Evolutionary conservation across 129 eudicot species (phyloP).

Genomic region (Tanacetum coccineum): DNA sequence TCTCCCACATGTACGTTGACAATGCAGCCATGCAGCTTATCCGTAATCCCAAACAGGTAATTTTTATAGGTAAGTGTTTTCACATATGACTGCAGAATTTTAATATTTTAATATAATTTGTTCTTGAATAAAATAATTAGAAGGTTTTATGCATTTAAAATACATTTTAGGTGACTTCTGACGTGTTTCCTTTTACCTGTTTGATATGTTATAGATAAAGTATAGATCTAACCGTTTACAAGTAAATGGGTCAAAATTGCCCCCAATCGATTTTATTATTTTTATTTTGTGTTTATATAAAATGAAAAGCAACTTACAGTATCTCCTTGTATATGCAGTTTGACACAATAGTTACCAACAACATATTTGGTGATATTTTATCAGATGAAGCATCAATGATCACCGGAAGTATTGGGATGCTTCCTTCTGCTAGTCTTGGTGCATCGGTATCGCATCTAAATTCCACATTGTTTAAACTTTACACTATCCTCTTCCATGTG

Average conservation of each 20-base stretch:
- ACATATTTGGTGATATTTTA: slow-evolving; percentile 91
- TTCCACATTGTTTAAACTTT: slow-evolving; percentile 1
- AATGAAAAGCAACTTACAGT: background rate
- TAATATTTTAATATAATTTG: background rate
- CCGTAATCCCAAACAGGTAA: slow-evolving; percentile 90
- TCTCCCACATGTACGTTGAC: slow-evolving; percentile 96
- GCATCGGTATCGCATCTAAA: slow-evolving; percentile 42
- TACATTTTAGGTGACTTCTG: background rate
- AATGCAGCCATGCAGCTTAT: slow-evolving; percentile 99
- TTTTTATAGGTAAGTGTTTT: background rate
- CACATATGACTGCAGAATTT: background rate
- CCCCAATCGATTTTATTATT: no score
- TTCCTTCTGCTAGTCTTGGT: slow-evolving; percentile 94
- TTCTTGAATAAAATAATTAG: background rate
- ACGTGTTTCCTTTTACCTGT: no score
- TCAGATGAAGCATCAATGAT: slow-evolving; percentile 98
- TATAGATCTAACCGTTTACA: no score
- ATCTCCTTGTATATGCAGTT: slow-evolving; percentile 54
- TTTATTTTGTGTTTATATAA: background rate
- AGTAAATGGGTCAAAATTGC: no score
- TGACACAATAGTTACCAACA: slow-evolving; percentile 94
- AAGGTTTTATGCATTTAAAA: background rate
- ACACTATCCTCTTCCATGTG: background rate
- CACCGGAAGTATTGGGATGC: slow-evolving; percentile 97
- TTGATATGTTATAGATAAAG: no score